These are phyloP conservation scores for Trypanosoma vivax DNA, from an alignment of 208 protist genomes.

Conservation along the genomic window DNA sequence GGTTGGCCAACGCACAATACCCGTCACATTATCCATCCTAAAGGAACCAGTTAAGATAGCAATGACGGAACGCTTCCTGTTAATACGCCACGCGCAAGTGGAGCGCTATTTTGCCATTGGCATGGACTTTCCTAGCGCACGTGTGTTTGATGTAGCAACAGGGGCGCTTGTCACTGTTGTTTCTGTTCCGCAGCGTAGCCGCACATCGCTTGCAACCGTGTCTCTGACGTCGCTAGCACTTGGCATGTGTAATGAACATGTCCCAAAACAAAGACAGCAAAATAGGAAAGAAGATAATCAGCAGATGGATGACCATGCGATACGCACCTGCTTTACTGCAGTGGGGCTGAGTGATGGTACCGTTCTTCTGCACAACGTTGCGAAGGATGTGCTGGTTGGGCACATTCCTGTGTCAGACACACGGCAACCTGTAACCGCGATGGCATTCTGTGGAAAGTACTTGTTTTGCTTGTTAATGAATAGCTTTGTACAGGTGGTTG, in stretches of 20 bases:
- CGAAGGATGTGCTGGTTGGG: conserved; percentile 29
- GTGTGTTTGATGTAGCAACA: conserved; percentile 70
- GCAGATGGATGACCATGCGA: not conserved
- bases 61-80: conserved; percentile 73
- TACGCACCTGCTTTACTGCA: conserved; percentile 32
- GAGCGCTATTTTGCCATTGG: conserved; percentile 61
- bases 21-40: too few relatives aligned
- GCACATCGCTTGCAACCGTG: conserved; percentile 36
- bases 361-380: conserved; percentile 65
- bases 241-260: conserved; percentile 7
- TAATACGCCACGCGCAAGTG: conserved; percentile 46
- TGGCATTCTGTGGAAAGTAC: conserved; percentile 37
- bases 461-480: conserved; percentile 49
- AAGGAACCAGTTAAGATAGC: not conserved
- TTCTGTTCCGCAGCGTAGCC: conserved; percentile 34
- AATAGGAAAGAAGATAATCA: conserved; percentile 7
- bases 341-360: conserved; percentile 75
- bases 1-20: too few relatives aligned
- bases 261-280: not conserved
- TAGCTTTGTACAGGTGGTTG: conserved; percentile 36
- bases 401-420: conserved; percentile 57
- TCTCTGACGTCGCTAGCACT: conserved; percentile 63
- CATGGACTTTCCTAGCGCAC: conserved; percentile 70
- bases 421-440: conserved; percentile 46
- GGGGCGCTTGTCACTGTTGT: conserved; percentile 42